phyloP scores from a whole-genome alignment of 192 early-diverging fungal species.

The Spinellus fusiger region DNA sequence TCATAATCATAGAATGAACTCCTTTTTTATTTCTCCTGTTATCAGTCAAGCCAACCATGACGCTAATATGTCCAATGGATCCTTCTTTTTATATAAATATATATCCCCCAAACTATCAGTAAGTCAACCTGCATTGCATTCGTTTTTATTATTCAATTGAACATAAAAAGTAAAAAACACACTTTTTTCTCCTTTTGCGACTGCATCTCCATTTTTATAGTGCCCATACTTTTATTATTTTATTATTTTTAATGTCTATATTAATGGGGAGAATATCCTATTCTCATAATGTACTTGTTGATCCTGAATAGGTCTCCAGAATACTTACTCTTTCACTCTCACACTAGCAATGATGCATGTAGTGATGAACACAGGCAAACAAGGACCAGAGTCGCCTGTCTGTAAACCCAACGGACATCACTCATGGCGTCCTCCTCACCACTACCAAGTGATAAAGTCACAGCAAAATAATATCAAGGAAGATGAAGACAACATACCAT shows the following conservation, averaged over 20 bases:
- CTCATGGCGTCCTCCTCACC: not conserved
- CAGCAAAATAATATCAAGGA: not conserved
- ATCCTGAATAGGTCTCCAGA: not conserved
- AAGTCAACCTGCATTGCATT: not conserved
- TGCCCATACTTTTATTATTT: not conserved
- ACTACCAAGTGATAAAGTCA: not conserved
- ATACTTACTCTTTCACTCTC: too few species aligned
- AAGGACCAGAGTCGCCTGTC: too few species aligned
- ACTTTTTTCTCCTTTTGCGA: not conserved
- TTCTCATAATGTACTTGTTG: not conserved
- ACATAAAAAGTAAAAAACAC: not conserved
- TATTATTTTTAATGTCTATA: not conserved
- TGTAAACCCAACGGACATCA: not conserved
- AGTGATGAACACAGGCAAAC: too few species aligned
- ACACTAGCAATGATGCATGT: too few species aligned
- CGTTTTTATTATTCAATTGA: not conserved
- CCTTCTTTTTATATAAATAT: not conserved
- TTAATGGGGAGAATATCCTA: not conserved
- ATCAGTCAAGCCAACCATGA: too few species aligned
- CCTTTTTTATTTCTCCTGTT: too few species aligned
- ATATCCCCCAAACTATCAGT: not conserved
- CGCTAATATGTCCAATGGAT: too few species aligned
- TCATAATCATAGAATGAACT: too few species aligned
- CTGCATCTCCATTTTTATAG: not conserved
- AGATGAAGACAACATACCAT: not conserved